Conservation (phyloP, 2,329 filamentous ascomycete species). For the Hypoxylon sp. region DNA sequence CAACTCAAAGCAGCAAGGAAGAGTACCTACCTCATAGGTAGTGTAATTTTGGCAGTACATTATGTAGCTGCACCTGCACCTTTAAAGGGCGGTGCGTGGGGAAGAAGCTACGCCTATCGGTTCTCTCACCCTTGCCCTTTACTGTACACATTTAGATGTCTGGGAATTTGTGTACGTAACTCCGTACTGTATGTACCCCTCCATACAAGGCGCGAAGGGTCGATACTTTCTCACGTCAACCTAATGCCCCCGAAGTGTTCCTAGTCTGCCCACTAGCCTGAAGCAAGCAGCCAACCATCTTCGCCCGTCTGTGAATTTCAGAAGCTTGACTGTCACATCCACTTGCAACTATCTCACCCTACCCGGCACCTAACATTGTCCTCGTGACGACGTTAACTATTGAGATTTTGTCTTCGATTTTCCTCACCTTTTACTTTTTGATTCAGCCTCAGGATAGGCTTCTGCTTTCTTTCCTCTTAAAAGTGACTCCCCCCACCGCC, state of each 20-base stretch:
- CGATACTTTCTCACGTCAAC: conserved; percentile 24
- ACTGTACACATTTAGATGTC: not conserved
- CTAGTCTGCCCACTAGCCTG: conserved; percentile 18
- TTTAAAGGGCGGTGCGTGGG: conserved; percentile 19
- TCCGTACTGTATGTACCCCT: not conserved
- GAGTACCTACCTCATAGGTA: too few relatives aligned
- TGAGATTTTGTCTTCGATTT: conserved; percentile 29
- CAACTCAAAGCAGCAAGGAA: too few relatives aligned
- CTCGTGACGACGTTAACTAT: conserved; percentile 38
- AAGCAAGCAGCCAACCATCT: conserved; percentile 30
- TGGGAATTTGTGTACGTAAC: not conserved
- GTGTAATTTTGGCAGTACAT: conserved; percentile 1
- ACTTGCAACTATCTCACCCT: conserved; percentile 36
- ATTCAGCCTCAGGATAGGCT: not conserved
- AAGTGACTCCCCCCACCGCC: too few relatives aligned
- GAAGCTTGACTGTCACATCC: conserved; percentile 43
- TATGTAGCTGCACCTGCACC: conserved; percentile 2
- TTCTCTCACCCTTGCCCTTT: conserved; percentile 18
- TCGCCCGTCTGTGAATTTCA: conserved; percentile 31
- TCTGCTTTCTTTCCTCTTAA: not conserved
- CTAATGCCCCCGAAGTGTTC: conserved; percentile 35
- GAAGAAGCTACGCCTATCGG: conserved; percentile 32
- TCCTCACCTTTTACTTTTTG: not conserved
- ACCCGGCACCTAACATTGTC: conserved; percentile 38
- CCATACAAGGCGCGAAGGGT: not conserved